These are phyloP conservation scores for Herpomyces periplanetae DNA, from an alignment of 2,329 filamentous ascomycete genomes.

Conservation along the genomic window DNA sequence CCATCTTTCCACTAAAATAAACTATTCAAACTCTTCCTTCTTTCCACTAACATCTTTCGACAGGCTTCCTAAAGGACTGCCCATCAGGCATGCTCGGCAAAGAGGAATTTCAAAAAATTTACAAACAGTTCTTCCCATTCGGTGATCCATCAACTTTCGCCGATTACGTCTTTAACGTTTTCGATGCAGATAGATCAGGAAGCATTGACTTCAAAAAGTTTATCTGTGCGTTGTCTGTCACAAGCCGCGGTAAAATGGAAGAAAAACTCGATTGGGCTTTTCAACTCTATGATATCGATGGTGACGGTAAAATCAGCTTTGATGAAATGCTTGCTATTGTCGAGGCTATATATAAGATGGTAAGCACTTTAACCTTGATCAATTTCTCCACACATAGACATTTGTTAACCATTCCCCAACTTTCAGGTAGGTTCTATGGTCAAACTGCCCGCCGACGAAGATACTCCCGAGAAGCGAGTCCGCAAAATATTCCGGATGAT, in stretches of 20 bases:
- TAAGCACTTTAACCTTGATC: constrained; percentile 8
- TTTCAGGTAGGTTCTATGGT: constrained; percentile 83
- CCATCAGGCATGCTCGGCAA: constrained; percentile 86
- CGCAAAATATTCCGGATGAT: constrained; percentile 98
- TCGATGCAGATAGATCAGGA: constrained; percentile 83
- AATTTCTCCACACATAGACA: constrained; percentile 2
- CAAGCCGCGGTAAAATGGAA: constrained; percentile 89
- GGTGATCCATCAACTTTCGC: constrained; percentile 88
- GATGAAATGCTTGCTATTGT: constrained; percentile 97
- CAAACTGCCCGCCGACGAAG: constrained; percentile 87
- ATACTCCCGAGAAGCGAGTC: constrained; percentile 91
- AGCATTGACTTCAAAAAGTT: constrained; percentile 99
- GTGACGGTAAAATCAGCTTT: constrained; percentile 93
- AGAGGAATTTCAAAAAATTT: constrained; percentile 97
- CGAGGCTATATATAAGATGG: constrained; percentile 99
- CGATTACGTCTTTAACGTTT: constrained; percentile 96
- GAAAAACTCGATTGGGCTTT: constrained; percentile 98
- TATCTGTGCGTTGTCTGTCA: constrained; percentile 87
- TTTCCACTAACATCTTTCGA: neutral
- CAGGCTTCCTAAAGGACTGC: constrained; percentile 92
- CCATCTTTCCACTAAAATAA: neutral
- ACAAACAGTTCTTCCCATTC: constrained; percentile 96
- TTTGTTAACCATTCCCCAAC: constrained; percentile 2
- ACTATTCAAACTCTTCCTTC: constrained; percentile 3
- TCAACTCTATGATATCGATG: constrained; percentile 94